These are phyloP conservation scores for Penicillium atrosanguineum DNA, from an alignment of 495 filamentous ascomycete species.

Conservation along the genomic window DNA sequence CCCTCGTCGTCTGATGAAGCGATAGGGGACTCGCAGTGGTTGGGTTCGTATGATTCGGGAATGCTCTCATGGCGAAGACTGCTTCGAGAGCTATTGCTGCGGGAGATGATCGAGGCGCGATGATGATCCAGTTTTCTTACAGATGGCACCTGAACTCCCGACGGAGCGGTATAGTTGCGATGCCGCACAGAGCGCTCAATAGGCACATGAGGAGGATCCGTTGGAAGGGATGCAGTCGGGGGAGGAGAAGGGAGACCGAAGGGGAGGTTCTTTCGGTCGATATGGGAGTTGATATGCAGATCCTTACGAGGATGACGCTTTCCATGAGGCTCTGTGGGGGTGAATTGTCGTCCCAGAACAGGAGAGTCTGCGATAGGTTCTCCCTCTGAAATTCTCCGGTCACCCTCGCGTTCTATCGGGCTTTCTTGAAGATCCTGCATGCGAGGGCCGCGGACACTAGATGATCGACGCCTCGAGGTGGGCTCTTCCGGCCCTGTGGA, in stretches of 20 bases:
- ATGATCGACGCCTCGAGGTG: constrained; percentile 13
- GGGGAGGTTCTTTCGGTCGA: constrained; percentile 22
- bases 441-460: constrained; percentile 17
- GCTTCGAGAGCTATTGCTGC: constrained; percentile 31
- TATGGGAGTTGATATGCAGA: constrained; percentile 18
- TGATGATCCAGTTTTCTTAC: constrained; percentile 11
- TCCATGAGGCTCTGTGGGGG: constrained; percentile 2
- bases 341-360: constrained; percentile 18
- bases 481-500: constrained; percentile 13
- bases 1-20: constrained; percentile 46
- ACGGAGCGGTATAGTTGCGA: constrained; percentile 22
- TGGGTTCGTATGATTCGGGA: constrained; percentile 18
- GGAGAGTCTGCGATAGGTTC: constrained; percentile 25
- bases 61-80: constrained; percentile 25
- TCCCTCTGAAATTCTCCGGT: neutral
- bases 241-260: constrained; percentile 34
- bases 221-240: constrained; percentile 28
- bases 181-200: constrained; percentile 6
- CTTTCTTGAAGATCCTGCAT: constrained; percentile 19
- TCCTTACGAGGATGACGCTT: constrained; percentile 11
- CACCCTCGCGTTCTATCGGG: neutral
- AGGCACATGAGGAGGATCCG: constrained; percentile 17
- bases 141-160: neutral
- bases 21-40: constrained; percentile 32
- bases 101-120: constrained; percentile 19